Base-by-base conservation (phyloP, 139 green algal genomes). In the Micromonas commoda region DNA sequence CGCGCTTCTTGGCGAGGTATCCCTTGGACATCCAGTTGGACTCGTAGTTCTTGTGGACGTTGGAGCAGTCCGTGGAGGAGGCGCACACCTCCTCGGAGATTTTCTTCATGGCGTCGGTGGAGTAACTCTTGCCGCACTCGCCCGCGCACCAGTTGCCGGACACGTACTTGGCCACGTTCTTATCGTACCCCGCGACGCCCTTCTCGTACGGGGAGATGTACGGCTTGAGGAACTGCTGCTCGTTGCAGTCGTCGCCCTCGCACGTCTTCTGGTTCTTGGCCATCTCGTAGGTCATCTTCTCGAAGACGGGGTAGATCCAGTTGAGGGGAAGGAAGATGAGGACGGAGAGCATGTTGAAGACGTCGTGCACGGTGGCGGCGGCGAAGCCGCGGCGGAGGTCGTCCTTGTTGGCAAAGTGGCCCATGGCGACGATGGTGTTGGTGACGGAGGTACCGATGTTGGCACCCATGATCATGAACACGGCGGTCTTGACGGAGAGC, bases 381-480 rank as follows among this genome's bases (percentile, higher is more conserved):
- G 66, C 16, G 29, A 73, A 73, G 23, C 66, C 66, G 24, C 66
- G 66, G 34, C 66, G 66, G 33, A 73, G 66, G 5, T 73, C 66
- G 13, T 52, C 29, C 66, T 16, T 16, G 66, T n/a, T 53, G 28
- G 16, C 24, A 28, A 73, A 73, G 66, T 73, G 66, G 23, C 66
- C 66, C 33, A 73, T 73, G 9, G 66, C 66, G 33, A 73, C 66
- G 23, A 73, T 60, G 21, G 66, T 73, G 66, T 73, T 73, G 19
- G 66, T 73, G 5, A 73, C 66, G 34, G 33, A 60, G 5, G 66
- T 73, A 53, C 66, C 66, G 34, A 73, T 73, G 34, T 73, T 73
- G 9, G 66, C 66, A 73, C 66, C 66, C 66, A 73, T 73, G 28
- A 73, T 51, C 66, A 73, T 73, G 33, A 53, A 53, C n/a, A 73